A percentile compares a stretch with the other conserved stretches of the same genome.
Conservation (phyloP, 75 land plant genomes). For the Chamaecyparis obtusa region DNA sequence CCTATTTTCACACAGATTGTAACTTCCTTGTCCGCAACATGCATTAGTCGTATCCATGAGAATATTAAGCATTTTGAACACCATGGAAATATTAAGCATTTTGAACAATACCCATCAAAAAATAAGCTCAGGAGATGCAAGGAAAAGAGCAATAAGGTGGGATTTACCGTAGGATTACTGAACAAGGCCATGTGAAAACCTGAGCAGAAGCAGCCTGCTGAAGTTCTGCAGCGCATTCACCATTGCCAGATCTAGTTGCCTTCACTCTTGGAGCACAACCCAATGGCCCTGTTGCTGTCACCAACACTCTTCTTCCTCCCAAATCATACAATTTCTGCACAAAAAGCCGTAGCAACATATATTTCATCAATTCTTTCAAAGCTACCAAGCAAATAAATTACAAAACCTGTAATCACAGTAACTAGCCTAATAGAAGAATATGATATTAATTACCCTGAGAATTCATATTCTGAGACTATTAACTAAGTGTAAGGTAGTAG, state of each 20-base stretch:
- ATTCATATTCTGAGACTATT: no score
- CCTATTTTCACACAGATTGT: conserved; percentile 2
- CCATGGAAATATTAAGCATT: background rate
- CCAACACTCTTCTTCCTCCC: conserved; percentile 58
- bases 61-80: background rate
- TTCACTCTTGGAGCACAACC: conserved; percentile 75
- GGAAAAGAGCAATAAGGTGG: conserved; percentile 1
- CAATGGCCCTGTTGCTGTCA: conserved; percentile 62
- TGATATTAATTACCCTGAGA: no score
- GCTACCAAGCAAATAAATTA: no score
- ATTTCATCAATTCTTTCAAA: no score
- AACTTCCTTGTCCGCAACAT: conserved; percentile 51
- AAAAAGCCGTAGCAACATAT: background rate
- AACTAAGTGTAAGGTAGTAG: no score
- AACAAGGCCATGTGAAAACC: no score
- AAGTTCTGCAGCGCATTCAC: conserved; percentile 21
- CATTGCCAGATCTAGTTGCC: conserved; percentile 22
- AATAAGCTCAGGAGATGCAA: background rate
- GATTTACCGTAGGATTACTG: background rate
- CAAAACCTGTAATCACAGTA: no score
- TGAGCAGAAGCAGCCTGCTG: conserved; percentile 17
- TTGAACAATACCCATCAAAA: no score
- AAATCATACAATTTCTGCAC: conserved; percentile 39
- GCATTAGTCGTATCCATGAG: conserved; percentile 19
- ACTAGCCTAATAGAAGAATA: no score